Conservation (phyloP, 805 yeast genomes). For the Myxozyma mucilagina region DNA sequence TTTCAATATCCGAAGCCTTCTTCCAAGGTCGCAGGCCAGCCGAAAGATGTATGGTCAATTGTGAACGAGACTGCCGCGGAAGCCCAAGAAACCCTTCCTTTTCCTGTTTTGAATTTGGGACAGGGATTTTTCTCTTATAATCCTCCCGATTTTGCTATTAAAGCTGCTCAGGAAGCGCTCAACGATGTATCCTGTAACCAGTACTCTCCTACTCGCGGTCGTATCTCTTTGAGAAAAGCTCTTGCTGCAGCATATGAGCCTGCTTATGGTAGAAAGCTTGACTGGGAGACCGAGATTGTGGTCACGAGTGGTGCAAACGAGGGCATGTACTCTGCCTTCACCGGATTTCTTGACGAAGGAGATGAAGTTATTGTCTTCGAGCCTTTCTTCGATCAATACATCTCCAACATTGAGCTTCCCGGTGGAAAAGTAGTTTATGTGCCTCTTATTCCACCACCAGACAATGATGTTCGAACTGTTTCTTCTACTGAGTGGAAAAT, state of each 20-base stretch:
- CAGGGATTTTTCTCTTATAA: slow-evolving; percentile 97
- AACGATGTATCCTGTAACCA: slow-evolving; percentile 78
- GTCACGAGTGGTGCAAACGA: slow-evolving; percentile 98
- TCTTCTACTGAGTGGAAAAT: slow-evolving; percentile 85
- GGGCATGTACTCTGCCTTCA: slow-evolving; percentile 76
- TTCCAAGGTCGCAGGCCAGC: slow-evolving; percentile 29
- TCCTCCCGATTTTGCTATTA: slow-evolving; percentile 90
- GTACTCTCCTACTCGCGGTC: slow-evolving; percentile 89
- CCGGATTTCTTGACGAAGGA: slow-evolving; percentile 80
- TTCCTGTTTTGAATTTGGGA: slow-evolving; percentile 83
- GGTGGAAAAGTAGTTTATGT: slow-evolving; percentile 92
- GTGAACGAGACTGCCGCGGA: slow-evolving; percentile 94
- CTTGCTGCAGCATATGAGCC: slow-evolving; percentile 71
- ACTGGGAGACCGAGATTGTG: slow-evolving; percentile 60
- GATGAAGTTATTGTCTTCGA: slow-evolving; percentile 96
- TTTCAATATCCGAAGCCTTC: slow-evolving; percentile 28
- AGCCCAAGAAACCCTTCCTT: slow-evolving; percentile 65
- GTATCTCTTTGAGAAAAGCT: slow-evolving; percentile 70
- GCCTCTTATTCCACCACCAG: slow-evolving; percentile 78
- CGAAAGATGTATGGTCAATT: slow-evolving; percentile 83
- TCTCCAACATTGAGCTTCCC: slow-evolving; percentile 87
- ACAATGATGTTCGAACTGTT: slow-evolving; percentile 61
- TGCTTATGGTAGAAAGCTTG: slow-evolving; percentile 57
- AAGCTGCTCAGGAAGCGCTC: slow-evolving; percentile 76
- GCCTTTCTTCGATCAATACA: slow-evolving; percentile 96